Conservation (phyloP, 768 basidiomycete species). For the Tulasnella sp. region DNA sequence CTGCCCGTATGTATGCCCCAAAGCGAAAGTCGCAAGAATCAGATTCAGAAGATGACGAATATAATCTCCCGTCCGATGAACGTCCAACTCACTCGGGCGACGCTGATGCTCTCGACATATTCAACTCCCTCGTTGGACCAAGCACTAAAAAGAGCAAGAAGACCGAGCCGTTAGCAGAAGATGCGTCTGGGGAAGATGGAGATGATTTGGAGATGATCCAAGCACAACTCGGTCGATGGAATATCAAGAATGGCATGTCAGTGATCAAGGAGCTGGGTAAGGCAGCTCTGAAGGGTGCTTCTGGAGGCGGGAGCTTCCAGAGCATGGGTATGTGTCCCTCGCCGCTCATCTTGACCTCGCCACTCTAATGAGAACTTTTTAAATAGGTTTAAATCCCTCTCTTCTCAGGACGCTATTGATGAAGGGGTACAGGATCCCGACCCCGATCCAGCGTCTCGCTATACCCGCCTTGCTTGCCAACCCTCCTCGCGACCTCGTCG, state of each 20-base stretch:
- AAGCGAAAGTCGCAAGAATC: too few relatives aligned
- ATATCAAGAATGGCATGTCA: conserved; percentile 65
- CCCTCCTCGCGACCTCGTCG: conserved; percentile 87
- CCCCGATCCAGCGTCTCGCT: conserved; percentile 86
- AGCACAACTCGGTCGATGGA: conserved; percentile 56
- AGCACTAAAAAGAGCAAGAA: neutral
- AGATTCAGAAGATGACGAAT: too few relatives aligned
- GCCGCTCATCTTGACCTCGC: neutral
- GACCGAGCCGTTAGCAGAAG: neutral
- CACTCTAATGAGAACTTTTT: conserved; percentile 1
- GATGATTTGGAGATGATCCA: conserved; percentile 40
- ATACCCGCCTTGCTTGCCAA: conserved; percentile 75
- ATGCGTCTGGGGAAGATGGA: conserved; percentile 11
- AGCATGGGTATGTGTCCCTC: conserved; percentile 65
- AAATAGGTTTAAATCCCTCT: conserved; percentile 72
- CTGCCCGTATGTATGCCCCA: too few relatives aligned
- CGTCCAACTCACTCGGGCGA: neutral
- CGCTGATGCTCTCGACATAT: conserved; percentile 44
- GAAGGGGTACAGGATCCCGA: conserved; percentile 91
- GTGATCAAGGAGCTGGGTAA: conserved; percentile 62
- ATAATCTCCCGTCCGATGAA: too few relatives aligned
- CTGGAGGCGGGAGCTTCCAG: conserved; percentile 92
- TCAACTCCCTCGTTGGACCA: conserved; percentile 40
- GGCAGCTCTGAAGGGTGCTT: conserved; percentile 58
- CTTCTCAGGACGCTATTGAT: conserved; percentile 75